Conservation (phyloP, 768 basidiomycete species). For the Trametes cubensis region DNA sequence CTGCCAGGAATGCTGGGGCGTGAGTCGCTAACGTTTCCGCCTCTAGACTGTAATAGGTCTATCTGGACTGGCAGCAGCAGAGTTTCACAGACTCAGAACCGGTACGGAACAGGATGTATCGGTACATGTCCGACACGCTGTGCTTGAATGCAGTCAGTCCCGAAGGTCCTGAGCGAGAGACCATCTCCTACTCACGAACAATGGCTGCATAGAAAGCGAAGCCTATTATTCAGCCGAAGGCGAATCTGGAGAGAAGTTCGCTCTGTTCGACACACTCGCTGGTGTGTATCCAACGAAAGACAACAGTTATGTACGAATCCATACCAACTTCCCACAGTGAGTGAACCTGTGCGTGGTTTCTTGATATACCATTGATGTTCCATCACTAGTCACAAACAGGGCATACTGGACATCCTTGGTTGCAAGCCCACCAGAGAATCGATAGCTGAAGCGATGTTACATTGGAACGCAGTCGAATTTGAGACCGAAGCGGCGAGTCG, state of each 20-base stretch:
- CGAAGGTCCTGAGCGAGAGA: not conserved
- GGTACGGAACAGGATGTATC: slow-evolving; percentile 49
- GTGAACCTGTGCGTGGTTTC: slow-evolving; percentile 18
- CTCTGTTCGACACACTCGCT: slow-evolving; percentile 51
- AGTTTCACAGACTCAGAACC: slow-evolving; percentile 50
- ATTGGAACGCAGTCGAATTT: slow-evolving; percentile 49
- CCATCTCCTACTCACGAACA: not conserved
- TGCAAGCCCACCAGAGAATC: slow-evolving; percentile 40
- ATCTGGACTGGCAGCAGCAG: slow-evolving; percentile 54
- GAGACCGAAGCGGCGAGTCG: slow-evolving; percentile 48
- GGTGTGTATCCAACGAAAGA: slow-evolving; percentile 59
- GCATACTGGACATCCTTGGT: slow-evolving; percentile 50
- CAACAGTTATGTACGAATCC: slow-evolving; percentile 53
- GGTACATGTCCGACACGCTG: slow-evolving; percentile 59
- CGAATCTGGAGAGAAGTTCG: slow-evolving; percentile 21
- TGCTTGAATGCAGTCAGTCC: slow-evolving; percentile 53
- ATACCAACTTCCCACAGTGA: slow-evolving; percentile 69
- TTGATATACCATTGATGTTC: not conserved
- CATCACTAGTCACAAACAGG: slow-evolving; percentile 48
- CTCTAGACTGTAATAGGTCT: slow-evolving; percentile 49
- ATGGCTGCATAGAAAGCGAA: slow-evolving; percentile 46
- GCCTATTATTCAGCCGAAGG: slow-evolving; percentile 52
- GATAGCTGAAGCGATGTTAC: slow-evolving; percentile 42
- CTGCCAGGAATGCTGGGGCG: too few relatives aligned
- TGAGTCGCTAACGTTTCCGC: not conserved